These are phyloP conservation scores for Fusarium circinatum DNA, from an alignment of 2,329 filamentous ascomycete genomes.

Conservation along the genomic window DNA sequence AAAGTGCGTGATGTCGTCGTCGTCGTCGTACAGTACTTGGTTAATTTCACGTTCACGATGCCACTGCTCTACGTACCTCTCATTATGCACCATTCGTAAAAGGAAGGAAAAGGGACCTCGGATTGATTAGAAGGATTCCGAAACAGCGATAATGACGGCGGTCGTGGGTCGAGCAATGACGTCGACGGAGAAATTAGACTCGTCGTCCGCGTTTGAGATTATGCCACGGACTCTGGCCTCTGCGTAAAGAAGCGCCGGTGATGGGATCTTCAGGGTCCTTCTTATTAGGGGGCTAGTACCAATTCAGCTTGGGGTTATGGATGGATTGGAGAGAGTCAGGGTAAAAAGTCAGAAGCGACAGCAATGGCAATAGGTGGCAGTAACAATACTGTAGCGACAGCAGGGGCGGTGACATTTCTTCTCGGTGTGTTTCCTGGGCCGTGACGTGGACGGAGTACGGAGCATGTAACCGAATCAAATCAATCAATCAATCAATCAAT, in stretches of 20 bases:
- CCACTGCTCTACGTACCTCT: background rate
- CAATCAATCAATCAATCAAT: conserved; percentile 11
- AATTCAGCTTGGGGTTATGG: conserved; percentile 15
- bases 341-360: background rate
- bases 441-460: conserved; percentile 3
- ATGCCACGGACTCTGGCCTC: conserved; percentile 17
- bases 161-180: conserved; percentile 31
- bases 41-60: background rate
- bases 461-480: background rate
- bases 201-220: conserved; percentile 27
- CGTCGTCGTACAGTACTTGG: background rate
- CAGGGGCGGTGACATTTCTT: background rate
- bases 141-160: conserved; percentile 28
- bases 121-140: conserved; percentile 32
- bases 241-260: conserved; percentile 24
- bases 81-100: conserved; percentile 11
- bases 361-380: background rate
- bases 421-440: conserved; percentile 1
- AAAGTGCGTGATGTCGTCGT: background rate
- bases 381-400: background rate
- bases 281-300: conserved; percentile 31
- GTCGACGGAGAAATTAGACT: conserved; percentile 38
- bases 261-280: conserved; percentile 44
- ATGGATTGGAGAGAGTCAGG: background rate
- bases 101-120: background rate